A percentile compares a stretch with the other conserved stretches of the same genome.
These are phyloP conservation scores for Syzygium syzygioides DNA, from an alignment of 441 rosid species.

Conservation along the genomic window DNA sequence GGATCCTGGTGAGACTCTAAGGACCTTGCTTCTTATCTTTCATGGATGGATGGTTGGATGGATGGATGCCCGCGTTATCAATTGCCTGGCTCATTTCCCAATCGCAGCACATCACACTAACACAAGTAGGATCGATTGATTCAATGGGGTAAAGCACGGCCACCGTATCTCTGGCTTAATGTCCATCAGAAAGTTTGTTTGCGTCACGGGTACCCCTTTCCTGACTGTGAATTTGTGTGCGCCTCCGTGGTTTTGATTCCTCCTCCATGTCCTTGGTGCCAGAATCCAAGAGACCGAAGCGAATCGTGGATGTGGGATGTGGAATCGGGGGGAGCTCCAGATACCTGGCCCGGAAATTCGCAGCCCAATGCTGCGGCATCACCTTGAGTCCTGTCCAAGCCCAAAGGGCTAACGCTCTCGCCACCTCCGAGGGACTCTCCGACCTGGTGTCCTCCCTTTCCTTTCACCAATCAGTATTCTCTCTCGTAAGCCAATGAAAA, in stretches of 20 bases:
- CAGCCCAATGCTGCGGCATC: slow-evolving; percentile 60
- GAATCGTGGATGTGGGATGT: slow-evolving; percentile 85
- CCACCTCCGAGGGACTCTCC: slow-evolving; percentile 54
- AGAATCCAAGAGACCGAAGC: slow-evolving; percentile 35
- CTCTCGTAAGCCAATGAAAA: neutral
- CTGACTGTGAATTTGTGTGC: neutral
- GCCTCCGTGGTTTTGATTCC: neutral
- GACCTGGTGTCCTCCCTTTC: slow-evolving; percentile 26
- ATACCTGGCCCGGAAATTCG: slow-evolving; percentile 61
- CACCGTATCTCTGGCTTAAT: neutral
- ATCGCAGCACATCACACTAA: neutral
- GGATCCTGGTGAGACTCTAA: slow-evolving; percentile 27
- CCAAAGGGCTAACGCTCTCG: slow-evolving; percentile 64
- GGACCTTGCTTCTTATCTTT: neutral
- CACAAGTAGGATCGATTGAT: neutral
- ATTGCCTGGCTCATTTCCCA: neutral
- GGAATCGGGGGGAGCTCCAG: slow-evolving; percentile 97
- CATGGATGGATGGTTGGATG: too few relatives aligned
- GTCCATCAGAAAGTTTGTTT: neutral
- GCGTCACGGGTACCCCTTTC: neutral
- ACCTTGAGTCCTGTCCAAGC: slow-evolving; percentile 87
- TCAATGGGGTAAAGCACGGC: neutral
- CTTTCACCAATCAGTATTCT: neutral
- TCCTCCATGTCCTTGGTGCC: neutral
- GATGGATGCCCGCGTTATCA: neutral